Evolutionary conservation across 768 basidiomycete species (phyloP), one percentile per base, ranked within the genome.

Genomic region (Leccinellum rugosiceps): DNA sequence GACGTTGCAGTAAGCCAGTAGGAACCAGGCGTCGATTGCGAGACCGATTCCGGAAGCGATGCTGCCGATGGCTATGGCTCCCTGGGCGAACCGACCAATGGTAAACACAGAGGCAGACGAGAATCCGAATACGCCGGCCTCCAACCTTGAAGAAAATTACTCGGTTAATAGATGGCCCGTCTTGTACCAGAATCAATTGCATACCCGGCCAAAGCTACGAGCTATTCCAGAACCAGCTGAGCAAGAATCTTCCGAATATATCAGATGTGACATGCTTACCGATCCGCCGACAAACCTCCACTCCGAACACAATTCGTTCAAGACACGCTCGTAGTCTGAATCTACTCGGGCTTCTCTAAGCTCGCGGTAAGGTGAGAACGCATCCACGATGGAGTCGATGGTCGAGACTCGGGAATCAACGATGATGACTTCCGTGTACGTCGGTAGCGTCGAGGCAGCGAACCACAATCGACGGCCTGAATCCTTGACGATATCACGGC

Each of bases 251-350:
- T 45, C 1, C 17, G 54, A 26, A 28, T 3, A 52, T 52, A 2
- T 35, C 41, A 19, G 45, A 25, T 46, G 15, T 11, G 9, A 15
- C 14, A 25, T 51, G 25, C 82, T 61, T 58, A 87, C 83, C 65
- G 84, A 73, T 34, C 80, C 84, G n/a, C 84, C 86, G 15, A 82
- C 74, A 46, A 80, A 84, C 6, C 79, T 80, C 88, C 88, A 90
- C 61, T 90, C 88, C 26, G 73, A 72, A 58, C 81, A 74, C 23
- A 88, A 62, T 41, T 82, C 69, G 3, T 57, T 58, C 48, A 83
- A 75, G 3, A 87, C 65, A 13, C 69, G 68, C 46, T 87, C 83
- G 52, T 76, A 86, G 9, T 84, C 76, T 1, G 77, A 78, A 52
- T 83, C 67, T 1, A 70, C 45, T 5, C 11, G 56, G 2, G 67